phyloP scores from a whole-genome alignment of 345 rosid genomes.

The Laguncularia racemosa region DNA sequence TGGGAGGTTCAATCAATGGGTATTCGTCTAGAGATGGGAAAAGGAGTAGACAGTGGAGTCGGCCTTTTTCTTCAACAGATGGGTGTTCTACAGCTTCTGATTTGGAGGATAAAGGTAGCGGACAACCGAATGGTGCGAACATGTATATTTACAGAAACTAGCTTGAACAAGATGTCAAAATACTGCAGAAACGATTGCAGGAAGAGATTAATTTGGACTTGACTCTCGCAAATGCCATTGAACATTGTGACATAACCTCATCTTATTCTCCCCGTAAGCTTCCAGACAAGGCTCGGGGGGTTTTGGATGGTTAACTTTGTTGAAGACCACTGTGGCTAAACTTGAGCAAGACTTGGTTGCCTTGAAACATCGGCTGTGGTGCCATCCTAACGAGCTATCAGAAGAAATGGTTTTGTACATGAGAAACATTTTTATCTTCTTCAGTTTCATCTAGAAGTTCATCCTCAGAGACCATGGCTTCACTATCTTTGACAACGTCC shows the following conservation, averaged over 20 bases:
- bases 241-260: conserved; percentile 41
- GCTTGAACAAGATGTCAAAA: conserved; percentile 86
- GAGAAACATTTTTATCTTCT: conserved; percentile 53
- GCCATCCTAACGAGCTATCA: conserved; percentile 44
- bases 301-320: conserved; percentile 61
- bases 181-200: conserved; percentile 61
- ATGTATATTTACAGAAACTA: conserved; percentile 43
- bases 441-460: conserved; percentile 40
- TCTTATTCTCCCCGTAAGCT: conserved; percentile 51
- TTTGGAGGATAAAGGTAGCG: conserved; percentile 31
- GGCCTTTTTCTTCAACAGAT: conserved; percentile 49
- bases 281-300: conserved; percentile 75
- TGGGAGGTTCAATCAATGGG: conserved; percentile 53
- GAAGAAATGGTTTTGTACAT: conserved; percentile 64
- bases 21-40: conserved; percentile 38
- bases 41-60: conserved; percentile 17
- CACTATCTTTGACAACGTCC: conserved; percentile 32
- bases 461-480: conserved; percentile 23
- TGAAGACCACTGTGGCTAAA: conserved; percentile 64
- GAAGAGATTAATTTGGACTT: conserved; percentile 62
- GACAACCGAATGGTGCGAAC: conserved; percentile 34
- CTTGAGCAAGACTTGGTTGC: conserved; percentile 69
- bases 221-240: conserved; percentile 61
- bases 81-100: conserved; percentile 33
- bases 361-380: conserved; percentile 55